These are phyloP conservation scores for Zelonia costaricensis DNA, from an alignment of 208 protist species.

Conservation along the genomic window DNA sequence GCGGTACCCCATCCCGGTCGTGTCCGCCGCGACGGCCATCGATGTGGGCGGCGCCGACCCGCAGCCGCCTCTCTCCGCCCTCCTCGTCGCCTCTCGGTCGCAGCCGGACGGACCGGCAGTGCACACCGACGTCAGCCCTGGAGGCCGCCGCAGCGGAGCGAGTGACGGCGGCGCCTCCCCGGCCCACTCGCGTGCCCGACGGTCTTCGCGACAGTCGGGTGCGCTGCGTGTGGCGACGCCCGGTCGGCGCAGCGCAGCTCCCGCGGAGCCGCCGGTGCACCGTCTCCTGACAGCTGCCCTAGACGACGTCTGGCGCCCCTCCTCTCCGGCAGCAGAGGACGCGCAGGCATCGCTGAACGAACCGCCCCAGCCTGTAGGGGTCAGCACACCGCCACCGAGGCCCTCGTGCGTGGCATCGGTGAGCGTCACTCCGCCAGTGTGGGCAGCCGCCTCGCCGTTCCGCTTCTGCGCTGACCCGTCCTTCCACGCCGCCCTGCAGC, in stretches of 20 bases:
- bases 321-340: neutral
- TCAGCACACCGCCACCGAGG: too few species aligned
- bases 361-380: too few species aligned
- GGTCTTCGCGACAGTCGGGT: too few species aligned
- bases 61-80: neutral
- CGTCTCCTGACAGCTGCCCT: neutral
- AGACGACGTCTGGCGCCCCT: neutral
- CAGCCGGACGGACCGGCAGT: too few species aligned
- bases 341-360: too few species aligned
- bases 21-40: slow-evolving; percentile 9
- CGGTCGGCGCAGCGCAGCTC: too few species aligned
- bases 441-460: slow-evolving; percentile 29
- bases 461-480: slow-evolving; percentile 16
- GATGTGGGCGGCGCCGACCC: slow-evolving; percentile 8
- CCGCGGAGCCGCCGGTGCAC: neutral
- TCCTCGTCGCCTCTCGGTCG: neutral
- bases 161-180: too few species aligned
- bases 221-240: too few species aligned
- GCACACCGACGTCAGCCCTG: too few species aligned
- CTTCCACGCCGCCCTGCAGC: slow-evolving; percentile 17
- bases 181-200: too few species aligned
- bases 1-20: slow-evolving; percentile 22
- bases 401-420: too few species aligned
- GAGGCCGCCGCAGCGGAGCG: neutral
- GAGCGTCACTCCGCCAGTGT: slow-evolving; percentile 1